Conservation (phyloP, 441 rosid genomes). For the Gossypium gossypioides region DNA sequence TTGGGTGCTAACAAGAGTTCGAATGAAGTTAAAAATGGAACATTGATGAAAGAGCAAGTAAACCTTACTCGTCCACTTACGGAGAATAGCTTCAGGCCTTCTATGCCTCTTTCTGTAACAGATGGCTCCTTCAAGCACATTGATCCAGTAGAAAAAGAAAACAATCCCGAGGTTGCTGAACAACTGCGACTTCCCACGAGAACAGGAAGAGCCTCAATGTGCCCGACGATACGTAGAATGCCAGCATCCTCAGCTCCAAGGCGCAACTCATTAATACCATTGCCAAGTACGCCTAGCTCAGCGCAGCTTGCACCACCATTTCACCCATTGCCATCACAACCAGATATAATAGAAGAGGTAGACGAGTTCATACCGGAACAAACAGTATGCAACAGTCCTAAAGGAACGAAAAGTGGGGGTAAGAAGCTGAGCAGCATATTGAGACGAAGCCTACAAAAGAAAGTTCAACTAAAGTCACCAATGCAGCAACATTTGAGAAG, state of each 20-base stretch:
- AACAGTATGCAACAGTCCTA: constrained; percentile 48
- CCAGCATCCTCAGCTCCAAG: constrained; percentile 50
- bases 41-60: constrained; percentile 29
- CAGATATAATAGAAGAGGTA: constrained; percentile 27
- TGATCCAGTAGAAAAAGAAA: constrained; percentile 69
- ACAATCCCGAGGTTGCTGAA: constrained; percentile 59
- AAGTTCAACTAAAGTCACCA: constrained; percentile 46
- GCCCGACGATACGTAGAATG: constrained; percentile 32
- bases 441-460: constrained; percentile 73
- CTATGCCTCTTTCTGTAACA: constrained; percentile 25
- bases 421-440: constrained; percentile 50
- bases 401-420: constrained; percentile 30
- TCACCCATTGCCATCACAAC: constrained; percentile 23
- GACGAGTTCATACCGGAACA: constrained; percentile 39
- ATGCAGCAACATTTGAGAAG: constrained; percentile 61
- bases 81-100: constrained; percentile 37
- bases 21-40: constrained; percentile 24
- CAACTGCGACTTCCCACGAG: constrained; percentile 44
- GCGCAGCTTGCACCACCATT: constrained; percentile 23
- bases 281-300: constrained; percentile 31
- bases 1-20: constrained; percentile 33
- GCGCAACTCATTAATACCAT: constrained; percentile 70
- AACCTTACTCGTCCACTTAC: constrained; percentile 27
- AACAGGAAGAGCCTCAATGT: constrained; percentile 70
- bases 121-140: constrained; percentile 31